These are phyloP conservation scores for Colletotrichum magnum DNA, from an alignment of 2,329 filamentous ascomycete genomes.

Conservation along the genomic window DNA sequence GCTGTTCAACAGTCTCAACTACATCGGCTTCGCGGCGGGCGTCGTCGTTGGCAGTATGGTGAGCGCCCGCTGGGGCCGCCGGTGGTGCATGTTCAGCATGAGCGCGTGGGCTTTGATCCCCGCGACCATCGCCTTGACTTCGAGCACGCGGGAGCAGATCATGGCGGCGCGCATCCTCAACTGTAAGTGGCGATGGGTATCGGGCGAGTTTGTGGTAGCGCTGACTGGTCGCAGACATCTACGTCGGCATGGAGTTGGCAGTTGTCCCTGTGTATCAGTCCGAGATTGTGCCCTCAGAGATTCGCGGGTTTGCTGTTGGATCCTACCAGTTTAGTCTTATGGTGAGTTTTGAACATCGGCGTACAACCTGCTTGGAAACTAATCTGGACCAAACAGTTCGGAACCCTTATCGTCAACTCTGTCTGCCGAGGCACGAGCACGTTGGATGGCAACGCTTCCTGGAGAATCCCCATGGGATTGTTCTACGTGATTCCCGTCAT, in stretches of 20 bases:
- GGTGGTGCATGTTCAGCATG: slow-evolving; percentile 55
- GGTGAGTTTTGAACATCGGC: slow-evolving; percentile 6
- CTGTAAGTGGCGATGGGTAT: slow-evolving; percentile 37
- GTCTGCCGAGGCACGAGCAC: slow-evolving; percentile 49
- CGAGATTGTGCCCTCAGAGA: slow-evolving; percentile 49
- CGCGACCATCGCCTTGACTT: slow-evolving; percentile 52
- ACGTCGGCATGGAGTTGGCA: slow-evolving; percentile 57
- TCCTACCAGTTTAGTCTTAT: slow-evolving; percentile 52
- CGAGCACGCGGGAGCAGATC: slow-evolving; percentile 49
- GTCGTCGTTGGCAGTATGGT: slow-evolving; percentile 45
- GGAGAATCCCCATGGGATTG: slow-evolving; percentile 51
- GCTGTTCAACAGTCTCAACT: slow-evolving; percentile 53
- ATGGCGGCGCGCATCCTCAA: slow-evolving; percentile 54
- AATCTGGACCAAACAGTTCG: too few relatives aligned
- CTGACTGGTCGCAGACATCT: slow-evolving; percentile 45
- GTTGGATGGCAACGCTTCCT: slow-evolving; percentile 48
- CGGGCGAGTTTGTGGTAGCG: neutral
- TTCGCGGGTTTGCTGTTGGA: slow-evolving; percentile 52
- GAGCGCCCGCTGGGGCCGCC: slow-evolving; percentile 50
- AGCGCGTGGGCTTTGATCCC: slow-evolving; percentile 52
- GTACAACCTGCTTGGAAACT: too few relatives aligned
- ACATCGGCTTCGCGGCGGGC: slow-evolving; percentile 51
- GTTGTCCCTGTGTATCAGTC: slow-evolving; percentile 55
- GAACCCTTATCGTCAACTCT: slow-evolving; percentile 48
- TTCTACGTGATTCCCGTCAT: slow-evolving; percentile 52